Percentiles rank a stretch among this genome's conserved stretches.
These are phyloP conservation scores for Ilex paraguariensis DNA, from an alignment of 305 asterid species.

Conservation along the genomic window DNA sequence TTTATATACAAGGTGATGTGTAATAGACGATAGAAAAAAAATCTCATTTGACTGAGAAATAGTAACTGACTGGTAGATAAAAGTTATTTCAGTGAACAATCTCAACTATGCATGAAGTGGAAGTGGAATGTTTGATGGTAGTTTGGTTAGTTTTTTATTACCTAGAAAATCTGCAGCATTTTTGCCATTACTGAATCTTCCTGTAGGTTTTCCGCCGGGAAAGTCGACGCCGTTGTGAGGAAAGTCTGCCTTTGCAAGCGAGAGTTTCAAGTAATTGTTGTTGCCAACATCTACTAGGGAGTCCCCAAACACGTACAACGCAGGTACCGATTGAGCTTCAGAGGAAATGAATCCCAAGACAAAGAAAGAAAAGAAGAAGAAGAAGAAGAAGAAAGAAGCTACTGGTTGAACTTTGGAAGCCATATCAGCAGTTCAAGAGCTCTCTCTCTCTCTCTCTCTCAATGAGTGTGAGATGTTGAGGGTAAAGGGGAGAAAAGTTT, in stretches of 20 bases:
- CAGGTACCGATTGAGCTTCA: constrained; percentile 3
- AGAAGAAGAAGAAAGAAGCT: too few relatives aligned
- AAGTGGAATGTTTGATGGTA: not conserved
- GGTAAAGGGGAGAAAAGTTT: too few relatives aligned
- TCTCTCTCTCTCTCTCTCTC: too few relatives aligned
- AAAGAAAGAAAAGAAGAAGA: too few relatives aligned
- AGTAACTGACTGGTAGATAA: not conserved
- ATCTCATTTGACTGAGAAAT: not conserved
- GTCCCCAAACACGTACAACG: constrained; percentile 4
- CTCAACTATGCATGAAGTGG: not conserved
- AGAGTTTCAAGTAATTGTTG: not conserved
- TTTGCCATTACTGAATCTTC: constrained; percentile 22
- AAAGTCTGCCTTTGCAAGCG: constrained; percentile 1
- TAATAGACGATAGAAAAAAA: too few relatives aligned
- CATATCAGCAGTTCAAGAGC: too few relatives aligned
- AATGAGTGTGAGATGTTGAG: too few relatives aligned
- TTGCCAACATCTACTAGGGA: constrained; percentile 4
- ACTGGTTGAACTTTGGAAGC: too few relatives aligned
- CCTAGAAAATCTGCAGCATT: constrained; percentile 25
- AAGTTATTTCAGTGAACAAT: not conserved
- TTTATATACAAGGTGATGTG: too few relatives aligned
- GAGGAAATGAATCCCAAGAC: too few relatives aligned
- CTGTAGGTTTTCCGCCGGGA: constrained; percentile 18
- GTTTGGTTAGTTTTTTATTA: not conserved
- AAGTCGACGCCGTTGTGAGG: constrained; percentile 9